Percentiles rank a stretch among this genome's conserved stretches.
Conservation (phyloP, 169 alveolate species). For the Sarcocystis neurona region DNA sequence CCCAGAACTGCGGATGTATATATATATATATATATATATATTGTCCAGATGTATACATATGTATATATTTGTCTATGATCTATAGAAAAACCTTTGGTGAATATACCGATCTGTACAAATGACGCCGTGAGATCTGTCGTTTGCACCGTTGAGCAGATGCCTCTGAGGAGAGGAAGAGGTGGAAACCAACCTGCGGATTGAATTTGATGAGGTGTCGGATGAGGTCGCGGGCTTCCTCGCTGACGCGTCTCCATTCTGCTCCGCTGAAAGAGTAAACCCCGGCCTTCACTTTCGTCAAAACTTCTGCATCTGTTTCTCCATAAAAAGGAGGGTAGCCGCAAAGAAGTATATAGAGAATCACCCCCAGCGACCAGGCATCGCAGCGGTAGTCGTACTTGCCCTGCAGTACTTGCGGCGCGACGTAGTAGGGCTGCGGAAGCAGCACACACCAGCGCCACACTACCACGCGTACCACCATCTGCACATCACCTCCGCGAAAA, state of each 20-base stretch:
- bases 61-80: no score
- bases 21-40: background rate
- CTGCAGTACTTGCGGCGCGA: conserved; percentile 83
- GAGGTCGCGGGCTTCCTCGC: conserved; percentile 72
- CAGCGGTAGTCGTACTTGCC: conserved; percentile 81
- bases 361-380: conserved; percentile 86
- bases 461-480: no score
- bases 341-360: conserved; percentile 85
- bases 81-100: no score
- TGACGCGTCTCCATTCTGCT: conserved; percentile 74
- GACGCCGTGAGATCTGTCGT: background rate
- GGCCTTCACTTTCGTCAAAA: conserved; percentile 82
- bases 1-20: background rate
- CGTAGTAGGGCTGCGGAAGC: conserved; percentile 75
- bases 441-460: background rate
- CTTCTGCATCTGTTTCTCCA: conserved; percentile 86
- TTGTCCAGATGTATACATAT: background rate
- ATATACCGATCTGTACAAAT: no score
- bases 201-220: conserved; percentile 66
- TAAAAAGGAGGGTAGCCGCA: conserved; percentile 89
- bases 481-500: no score
- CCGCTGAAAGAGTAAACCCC: conserved; percentile 82
- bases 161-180: background rate
- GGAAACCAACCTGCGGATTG: conserved; percentile 43
- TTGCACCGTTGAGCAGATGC: background rate